These are phyloP conservation scores for Penstemon davidsonii DNA, from an alignment of 257 asterid species.

Conservation along the genomic window DNA sequence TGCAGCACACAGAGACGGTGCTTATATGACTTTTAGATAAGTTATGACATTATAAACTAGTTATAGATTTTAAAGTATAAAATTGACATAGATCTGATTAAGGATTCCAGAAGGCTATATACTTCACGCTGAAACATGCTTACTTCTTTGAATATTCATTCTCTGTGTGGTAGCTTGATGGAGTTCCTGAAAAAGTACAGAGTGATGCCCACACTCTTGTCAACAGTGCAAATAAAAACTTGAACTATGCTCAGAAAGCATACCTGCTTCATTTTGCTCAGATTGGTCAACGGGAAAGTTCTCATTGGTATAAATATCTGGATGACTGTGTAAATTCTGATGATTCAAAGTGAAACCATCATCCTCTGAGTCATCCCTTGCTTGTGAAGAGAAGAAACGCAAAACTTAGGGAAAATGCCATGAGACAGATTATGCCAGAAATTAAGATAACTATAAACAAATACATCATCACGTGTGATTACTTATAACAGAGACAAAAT, in stretches of 20 bases:
- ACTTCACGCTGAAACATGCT: slow-evolving; percentile 34
- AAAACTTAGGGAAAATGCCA: not conserved
- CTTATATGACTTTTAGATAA: slow-evolving; percentile 7
- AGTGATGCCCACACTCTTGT: slow-evolving; percentile 20
- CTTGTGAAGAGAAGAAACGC: slow-evolving; percentile 30
- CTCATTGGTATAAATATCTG: slow-evolving; percentile 33
- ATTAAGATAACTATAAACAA: not conserved
- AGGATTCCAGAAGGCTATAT: slow-evolving; percentile 17
- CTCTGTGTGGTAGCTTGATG: slow-evolving; percentile 41
- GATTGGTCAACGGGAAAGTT: slow-evolving; percentile 33
- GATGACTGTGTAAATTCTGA: slow-evolving; percentile 42
- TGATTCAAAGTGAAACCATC: slow-evolving; percentile 31
- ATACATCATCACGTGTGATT: not conserved
- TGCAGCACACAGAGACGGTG: slow-evolving; percentile 20
- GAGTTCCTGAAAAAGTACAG: slow-evolving; percentile 49
- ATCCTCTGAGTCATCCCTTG: slow-evolving; percentile 41
- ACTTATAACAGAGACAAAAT: not conserved
- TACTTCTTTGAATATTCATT: slow-evolving; percentile 52
- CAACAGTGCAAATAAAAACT: slow-evolving; percentile 26
- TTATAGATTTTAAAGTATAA: not conserved
- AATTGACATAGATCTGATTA: slow-evolving; percentile 12
- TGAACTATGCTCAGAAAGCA: slow-evolving; percentile 32
- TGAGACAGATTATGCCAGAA: not conserved
- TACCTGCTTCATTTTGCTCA: slow-evolving; percentile 50
- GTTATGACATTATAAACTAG: slow-evolving; percentile 9